Evolutionary conservation across 176 grass and related monocot species (phyloP).

Genomic region (Poa annua): DNA sequence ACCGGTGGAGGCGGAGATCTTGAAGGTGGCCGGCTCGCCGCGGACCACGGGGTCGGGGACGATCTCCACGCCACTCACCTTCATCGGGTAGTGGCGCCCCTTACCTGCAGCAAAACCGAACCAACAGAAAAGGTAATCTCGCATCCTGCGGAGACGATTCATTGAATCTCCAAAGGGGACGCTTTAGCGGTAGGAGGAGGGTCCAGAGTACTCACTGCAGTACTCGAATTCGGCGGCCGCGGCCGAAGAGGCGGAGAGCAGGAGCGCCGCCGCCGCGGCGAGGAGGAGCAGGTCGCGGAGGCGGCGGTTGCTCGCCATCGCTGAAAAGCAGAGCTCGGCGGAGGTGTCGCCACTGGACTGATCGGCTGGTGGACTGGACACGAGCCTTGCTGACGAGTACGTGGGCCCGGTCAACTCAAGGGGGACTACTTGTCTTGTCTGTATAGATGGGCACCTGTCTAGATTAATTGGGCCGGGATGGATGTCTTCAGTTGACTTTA

Average conservation of each 20-base stretch:
- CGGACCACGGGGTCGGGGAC: slow-evolving; percentile 62
- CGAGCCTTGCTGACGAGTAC: no score
- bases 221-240: slow-evolving; percentile 51
- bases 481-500: no score
- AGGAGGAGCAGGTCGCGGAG: slow-evolving; percentile 20
- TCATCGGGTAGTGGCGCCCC: slow-evolving; percentile 60
- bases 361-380: not conserved
- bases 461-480: no score
- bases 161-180: not conserved
- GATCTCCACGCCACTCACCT: slow-evolving; percentile 70
- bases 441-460: no score
- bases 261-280: slow-evolving; percentile 23
- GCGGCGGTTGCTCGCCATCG: slow-evolving; percentile 35
- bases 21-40: slow-evolving; percentile 71
- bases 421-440: no score
- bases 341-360: not conserved
- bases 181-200: not conserved
- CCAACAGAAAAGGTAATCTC: not conserved
- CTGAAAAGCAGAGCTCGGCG: not conserved
- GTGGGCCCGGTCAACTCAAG: no score
- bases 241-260: slow-evolving; percentile 30
- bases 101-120: slow-evolving; percentile 46
- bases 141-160: not conserved
- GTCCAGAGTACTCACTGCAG: slow-evolving; percentile 49
- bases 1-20: slow-evolving; percentile 80